Base-by-base conservation (phyloP, 225 moss, liverwort and hornwort species). In the Bryum argenteum region DNA sequence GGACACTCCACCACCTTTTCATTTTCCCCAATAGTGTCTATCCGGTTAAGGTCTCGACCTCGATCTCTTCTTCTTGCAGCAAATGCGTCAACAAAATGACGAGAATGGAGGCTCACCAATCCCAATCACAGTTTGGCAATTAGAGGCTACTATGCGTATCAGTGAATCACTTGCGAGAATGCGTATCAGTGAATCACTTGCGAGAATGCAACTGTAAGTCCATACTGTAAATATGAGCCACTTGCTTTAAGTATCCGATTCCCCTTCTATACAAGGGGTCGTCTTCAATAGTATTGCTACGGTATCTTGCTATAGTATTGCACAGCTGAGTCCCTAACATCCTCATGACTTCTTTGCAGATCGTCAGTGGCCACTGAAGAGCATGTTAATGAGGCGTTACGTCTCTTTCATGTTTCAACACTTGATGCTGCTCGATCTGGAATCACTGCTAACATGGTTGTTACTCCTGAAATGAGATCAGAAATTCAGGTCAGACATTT, bases 91-190 rank as follows among this genome's bases (percentile, higher is more conserved):
- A 66, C 86, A 89, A 83, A 93, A 81, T 54, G 88, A 89, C 57
- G 83, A 91, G 63, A 91, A 84, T 74, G 93, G 96, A 69, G 83
- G 84, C 52, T 88, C 96, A 42, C 88, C 87, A 21, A 96, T 96
- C 37, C 96, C 96, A 61, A 96, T 96, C 33, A 96, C 96, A 50
- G 96, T 96, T 39, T 91, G 96, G 52, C 96, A 96, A 82, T 72
- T 96, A 58, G 96, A 96, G 86, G 96, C 96, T 53, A 82, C 93
- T 44, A 75, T 93, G 45, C 96, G 93, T 78, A 91, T 96, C 77
- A 93, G 93, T 59, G 93, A 93, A 76, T 93, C n/a, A n/a, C n/a
- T n/a, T n/a, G n/a, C n/a, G n/a, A n/a, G n/a, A n/a, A n/a, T n/a
- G n/a, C n/a, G n/a, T n/a, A n/a, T n/a, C n/a, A n/a, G n/a, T n/a